Conservation (phyloP, 1,139 yeast species). For the Pichia sp. region DNA sequence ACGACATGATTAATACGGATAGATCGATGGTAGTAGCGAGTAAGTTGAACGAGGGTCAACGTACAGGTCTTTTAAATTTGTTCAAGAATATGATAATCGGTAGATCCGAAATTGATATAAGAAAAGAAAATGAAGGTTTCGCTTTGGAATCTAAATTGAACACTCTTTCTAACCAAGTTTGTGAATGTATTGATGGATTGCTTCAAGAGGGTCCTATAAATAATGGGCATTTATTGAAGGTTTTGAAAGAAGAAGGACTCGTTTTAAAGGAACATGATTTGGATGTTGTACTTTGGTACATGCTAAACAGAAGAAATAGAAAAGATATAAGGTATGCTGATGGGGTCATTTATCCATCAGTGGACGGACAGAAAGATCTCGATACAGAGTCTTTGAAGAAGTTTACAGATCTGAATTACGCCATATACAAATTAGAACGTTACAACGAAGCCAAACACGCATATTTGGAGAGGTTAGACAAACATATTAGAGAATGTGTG, state of each 20-base stretch:
- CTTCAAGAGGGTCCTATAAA: constrained; percentile 1
- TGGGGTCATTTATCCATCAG: no score
- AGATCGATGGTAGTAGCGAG: constrained; percentile 10
- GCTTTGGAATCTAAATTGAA: no score
- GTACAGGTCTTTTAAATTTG: not conserved
- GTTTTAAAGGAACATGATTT: constrained; percentile 13
- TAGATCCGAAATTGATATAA: not conserved
- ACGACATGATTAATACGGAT: constrained; percentile 20
- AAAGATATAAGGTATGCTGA: not conserved
- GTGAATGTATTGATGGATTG: constrained; percentile 1
- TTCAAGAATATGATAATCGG: not conserved
- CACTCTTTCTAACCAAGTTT: no score
- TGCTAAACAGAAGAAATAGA: not conserved
- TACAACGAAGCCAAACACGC: constrained; percentile 12
- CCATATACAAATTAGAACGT: constrained; percentile 15
- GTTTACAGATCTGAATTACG: constrained; percentile 20
- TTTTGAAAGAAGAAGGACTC: constrained; percentile 1
- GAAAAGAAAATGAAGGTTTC: no score
- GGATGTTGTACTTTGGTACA: not conserved
- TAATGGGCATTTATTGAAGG: not conserved
- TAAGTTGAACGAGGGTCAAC: not conserved
- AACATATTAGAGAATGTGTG: constrained; percentile 11
- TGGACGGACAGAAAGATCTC: no score
- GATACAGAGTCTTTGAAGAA: constrained; percentile 11
- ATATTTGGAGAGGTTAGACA: constrained; percentile 9